These are phyloP conservation scores for Sphagnum magellanicum DNA, from an alignment of 228 moss, liverwort and hornwort genomes.

Conservation along the genomic window DNA sequence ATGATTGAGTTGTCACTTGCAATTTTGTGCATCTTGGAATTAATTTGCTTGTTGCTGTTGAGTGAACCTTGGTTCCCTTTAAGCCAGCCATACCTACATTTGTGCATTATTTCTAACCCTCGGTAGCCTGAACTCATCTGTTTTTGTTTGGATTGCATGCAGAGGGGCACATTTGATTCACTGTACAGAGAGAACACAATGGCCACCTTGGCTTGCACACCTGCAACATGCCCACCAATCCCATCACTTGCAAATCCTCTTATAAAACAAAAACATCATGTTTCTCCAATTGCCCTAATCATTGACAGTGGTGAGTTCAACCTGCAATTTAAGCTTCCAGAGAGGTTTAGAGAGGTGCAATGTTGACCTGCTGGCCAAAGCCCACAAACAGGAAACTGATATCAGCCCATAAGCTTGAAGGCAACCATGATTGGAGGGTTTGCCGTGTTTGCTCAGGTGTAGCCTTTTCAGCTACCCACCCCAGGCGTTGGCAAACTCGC, in stretches of 20 bases:
- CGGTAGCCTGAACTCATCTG: too few species aligned
- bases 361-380: slow-evolving; percentile 81
- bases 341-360: not conserved
- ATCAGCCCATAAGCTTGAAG: slow-evolving; percentile 63
- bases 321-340: not conserved
- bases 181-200: slow-evolving; percentile 52
- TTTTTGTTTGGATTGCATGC: slow-evolving; percentile 37
- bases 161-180: slow-evolving; percentile 61
- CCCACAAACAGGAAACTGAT: slow-evolving; percentile 81
- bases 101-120: too few species aligned
- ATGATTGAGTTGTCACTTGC: too few species aligned
- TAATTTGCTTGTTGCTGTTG: too few species aligned
- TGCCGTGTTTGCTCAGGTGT: slow-evolving; percentile 66
- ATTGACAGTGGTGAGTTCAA: not conserved
- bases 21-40: too few species aligned
- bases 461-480: slow-evolving; percentile 67
- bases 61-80: too few species aligned
- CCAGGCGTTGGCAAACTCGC: slow-evolving; percentile 80
- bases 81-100: too few species aligned
- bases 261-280: not conserved
- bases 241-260: too few species aligned
- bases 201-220: slow-evolving; percentile 78
- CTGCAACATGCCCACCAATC: slow-evolving; percentile 18
- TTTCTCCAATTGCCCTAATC: too few species aligned
- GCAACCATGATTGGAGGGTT: slow-evolving; percentile 70